These are phyloP conservation scores for Bauhinia variegata DNA, from an alignment of 306 rosid species.

Conservation along the genomic window DNA sequence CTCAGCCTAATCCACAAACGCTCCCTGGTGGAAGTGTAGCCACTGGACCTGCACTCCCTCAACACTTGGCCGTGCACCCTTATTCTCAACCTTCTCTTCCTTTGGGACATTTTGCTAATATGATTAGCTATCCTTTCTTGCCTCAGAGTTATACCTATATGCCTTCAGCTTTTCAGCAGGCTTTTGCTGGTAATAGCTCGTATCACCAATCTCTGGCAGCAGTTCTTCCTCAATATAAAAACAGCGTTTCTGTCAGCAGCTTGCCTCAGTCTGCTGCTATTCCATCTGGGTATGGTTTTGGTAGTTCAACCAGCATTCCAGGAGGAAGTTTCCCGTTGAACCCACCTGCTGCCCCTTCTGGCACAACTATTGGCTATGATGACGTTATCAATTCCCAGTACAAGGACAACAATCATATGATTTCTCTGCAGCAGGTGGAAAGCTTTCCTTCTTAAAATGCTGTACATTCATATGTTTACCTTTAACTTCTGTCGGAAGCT, in stretches of 20 bases:
- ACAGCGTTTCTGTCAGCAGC: conserved; percentile 90
- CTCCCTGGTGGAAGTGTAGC: conserved; percentile 71
- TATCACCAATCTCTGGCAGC: conserved; percentile 97
- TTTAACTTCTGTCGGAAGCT: too few relatives aligned
- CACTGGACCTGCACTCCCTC: conserved; percentile 91
- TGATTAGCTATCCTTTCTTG: conserved; percentile 94
- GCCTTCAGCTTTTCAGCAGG: conserved; percentile 98
- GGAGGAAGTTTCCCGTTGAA: conserved; percentile 92
- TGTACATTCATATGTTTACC: not conserved
- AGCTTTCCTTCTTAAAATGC: not conserved
- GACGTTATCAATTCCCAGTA: conserved; percentile 84
- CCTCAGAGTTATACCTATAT: conserved; percentile 96
- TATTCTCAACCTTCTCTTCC: conserved; percentile 94
- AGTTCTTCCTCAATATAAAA: conserved; percentile 92
- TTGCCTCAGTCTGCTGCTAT: conserved; percentile 90
- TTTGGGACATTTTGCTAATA: conserved; percentile 86
- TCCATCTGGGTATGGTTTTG: conserved; percentile 92
- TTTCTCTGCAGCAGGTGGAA: conserved; percentile 91
- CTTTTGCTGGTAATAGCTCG: conserved; percentile 86
- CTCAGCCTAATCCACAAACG: conserved; percentile 75
- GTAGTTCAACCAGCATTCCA: conserved; percentile 82
- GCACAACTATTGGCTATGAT: conserved; percentile 82
- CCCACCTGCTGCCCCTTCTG: conserved; percentile 72
- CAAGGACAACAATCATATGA: conserved; percentile 83
- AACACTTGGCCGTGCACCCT: conserved; percentile 93